These are phyloP conservation scores for Phlyctochytrium bullatum DNA, from an alignment of 192 early-diverging fungal genomes.

Conservation along the genomic window DNA sequence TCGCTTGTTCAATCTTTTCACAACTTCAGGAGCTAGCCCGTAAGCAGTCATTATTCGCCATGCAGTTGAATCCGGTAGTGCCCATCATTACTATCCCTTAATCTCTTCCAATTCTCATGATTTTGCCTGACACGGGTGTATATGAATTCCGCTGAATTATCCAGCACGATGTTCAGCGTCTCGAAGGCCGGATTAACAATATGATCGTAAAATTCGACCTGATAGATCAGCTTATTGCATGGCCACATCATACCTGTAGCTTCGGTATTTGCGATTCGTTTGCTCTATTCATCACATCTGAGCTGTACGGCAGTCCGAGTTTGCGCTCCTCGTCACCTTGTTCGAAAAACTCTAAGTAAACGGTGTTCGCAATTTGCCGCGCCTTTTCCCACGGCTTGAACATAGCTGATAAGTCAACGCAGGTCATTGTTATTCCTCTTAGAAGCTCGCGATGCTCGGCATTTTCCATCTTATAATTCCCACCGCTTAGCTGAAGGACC, in stretches of 20 bases:
- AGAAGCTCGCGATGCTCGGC: slow-evolving; percentile 24
- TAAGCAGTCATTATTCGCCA: too few relatives aligned
- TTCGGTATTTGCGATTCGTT: slow-evolving; percentile 41
- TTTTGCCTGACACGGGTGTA: slow-evolving; percentile 26
- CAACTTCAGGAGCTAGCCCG: too few relatives aligned
- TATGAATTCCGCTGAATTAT: slow-evolving; percentile 2
- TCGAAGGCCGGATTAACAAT: slow-evolving; percentile 44
- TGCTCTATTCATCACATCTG: slow-evolving; percentile 38
- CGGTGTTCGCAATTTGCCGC: slow-evolving; percentile 34
- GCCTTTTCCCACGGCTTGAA: slow-evolving; percentile 38
- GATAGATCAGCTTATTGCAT: background rate
- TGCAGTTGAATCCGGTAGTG: too few relatives aligned
- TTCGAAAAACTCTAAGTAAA: slow-evolving; percentile 44
- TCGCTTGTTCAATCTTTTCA: too few relatives aligned
- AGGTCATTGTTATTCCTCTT: slow-evolving; percentile 42
- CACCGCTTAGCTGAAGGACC: slow-evolving; percentile 20
- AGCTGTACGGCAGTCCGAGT: slow-evolving; percentile 41
- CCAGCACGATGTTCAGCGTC: slow-evolving; percentile 12
- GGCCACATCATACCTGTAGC: slow-evolving; percentile 30
- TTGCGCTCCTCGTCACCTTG: slow-evolving; percentile 46
- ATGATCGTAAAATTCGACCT: slow-evolving; percentile 34
- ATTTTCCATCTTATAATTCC: slow-evolving; percentile 9
- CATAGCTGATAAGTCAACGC: slow-evolving; percentile 41
- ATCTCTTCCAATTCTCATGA: slow-evolving; percentile 25
- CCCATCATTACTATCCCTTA: slow-evolving; percentile 22